phyloP scores from a whole-genome alignment of 1,139 yeast genomes.

The Debaryomyces coudertii region DNA sequence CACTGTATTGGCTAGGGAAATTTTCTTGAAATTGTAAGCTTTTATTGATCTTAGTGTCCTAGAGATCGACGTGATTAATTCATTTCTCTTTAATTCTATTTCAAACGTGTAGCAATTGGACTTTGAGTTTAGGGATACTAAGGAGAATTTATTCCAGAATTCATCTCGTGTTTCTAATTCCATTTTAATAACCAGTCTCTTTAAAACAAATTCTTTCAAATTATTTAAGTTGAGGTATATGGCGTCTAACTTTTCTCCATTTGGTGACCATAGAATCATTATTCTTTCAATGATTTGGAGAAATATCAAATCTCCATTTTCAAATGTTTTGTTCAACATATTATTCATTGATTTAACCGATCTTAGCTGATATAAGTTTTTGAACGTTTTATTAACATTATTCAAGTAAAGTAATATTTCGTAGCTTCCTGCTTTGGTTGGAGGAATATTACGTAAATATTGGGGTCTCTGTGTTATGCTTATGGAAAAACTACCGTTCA shows the following conservation, averaged over 20 bases:
- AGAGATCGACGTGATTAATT: background rate
- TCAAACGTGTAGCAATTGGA: background rate
- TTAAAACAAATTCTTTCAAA: conserved; percentile 1
- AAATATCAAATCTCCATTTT: conserved; percentile 10
- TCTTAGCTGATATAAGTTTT: conserved; percentile 13
- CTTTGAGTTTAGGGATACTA: background rate
- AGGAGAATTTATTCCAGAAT: conserved; percentile 1
- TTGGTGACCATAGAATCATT: conserved; percentile 13
- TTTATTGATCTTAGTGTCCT: background rate
- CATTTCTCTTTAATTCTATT: background rate
- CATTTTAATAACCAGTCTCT: background rate
- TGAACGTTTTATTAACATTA: conserved; percentile 6
- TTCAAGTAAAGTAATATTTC: conserved; percentile 6
- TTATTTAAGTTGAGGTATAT: conserved; percentile 11
- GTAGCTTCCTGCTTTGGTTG: conserved; percentile 8
- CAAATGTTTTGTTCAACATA: conserved; percentile 9
- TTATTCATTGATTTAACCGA: conserved; percentile 1
- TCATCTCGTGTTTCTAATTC: background rate
- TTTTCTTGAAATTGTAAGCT: background rate
- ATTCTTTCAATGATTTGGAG: conserved; percentile 12
- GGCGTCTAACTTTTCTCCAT: conserved; percentile 6
- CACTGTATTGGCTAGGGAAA: background rate
- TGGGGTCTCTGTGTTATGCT: conserved; percentile 1
- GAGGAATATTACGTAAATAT: background rate
- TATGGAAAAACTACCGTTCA: background rate